A percentile compares a stretch with the other conserved stretches of the same genome.
phyloP scores from a whole-genome alignment of 83 land plant species.

The Thuja plicata region DNA sequence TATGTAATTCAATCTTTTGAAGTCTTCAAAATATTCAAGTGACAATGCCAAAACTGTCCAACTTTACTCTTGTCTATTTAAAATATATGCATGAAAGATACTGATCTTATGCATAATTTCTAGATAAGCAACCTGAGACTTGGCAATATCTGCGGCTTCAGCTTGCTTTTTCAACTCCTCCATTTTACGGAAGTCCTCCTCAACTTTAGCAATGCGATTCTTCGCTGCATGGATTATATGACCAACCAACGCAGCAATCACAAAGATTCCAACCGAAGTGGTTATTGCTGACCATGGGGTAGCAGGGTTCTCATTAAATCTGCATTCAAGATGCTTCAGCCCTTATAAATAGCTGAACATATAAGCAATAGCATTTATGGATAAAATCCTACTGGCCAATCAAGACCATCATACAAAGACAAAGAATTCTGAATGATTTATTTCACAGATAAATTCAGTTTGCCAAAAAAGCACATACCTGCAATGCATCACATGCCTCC shows the following conservation, averaged over 20 bases:
- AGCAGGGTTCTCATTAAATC: constrained; percentile 45
- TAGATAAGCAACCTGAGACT: constrained; percentile 52
- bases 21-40: not conserved
- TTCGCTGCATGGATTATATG: constrained; percentile 52
- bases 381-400: not conserved
- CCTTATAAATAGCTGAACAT: not conserved
- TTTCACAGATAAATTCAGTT: not conserved
- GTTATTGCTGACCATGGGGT: constrained; percentile 60
- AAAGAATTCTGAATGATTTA: not conserved
- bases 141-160: constrained; percentile 67
- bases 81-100: no score
- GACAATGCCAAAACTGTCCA: not conserved
- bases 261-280: constrained; percentile 39
- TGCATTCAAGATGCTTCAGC: constrained; percentile 15
- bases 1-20: not conserved
- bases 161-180: constrained; percentile 61
- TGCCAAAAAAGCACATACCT: constrained; percentile 35
- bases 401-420: not conserved
- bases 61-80: not conserved
- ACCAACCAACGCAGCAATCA: constrained; percentile 48
- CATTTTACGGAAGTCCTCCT: constrained; percentile 61
- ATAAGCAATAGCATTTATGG: not conserved
- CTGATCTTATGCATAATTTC: not conserved
- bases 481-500: constrained; percentile 91
- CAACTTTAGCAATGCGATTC: constrained; percentile 61